Evolutionary conservation across 108 stramenopile genomes (phyloP).

Genomic region (Pinguiococcus pyrenoidosus): DNA sequence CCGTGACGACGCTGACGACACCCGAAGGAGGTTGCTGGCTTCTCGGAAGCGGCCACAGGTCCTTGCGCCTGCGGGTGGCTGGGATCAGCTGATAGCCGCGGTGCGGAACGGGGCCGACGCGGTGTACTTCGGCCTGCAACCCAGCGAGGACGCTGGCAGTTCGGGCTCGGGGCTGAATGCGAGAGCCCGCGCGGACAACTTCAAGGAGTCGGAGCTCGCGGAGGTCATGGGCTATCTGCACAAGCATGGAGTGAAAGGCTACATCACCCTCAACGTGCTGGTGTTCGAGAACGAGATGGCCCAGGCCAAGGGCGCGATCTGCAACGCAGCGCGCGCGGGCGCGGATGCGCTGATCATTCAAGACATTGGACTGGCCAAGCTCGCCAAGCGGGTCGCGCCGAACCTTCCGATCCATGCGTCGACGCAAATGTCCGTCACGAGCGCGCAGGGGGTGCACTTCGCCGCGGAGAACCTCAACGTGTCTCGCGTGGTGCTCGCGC

Average conservation of each 20-base stretch:
- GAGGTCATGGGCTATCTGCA: conserved; percentile 39
- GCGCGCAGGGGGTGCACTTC: not conserved
- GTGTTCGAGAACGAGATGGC: conserved; percentile 52
- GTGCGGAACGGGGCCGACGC: conserved; percentile 61
- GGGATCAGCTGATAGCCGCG: conserved; percentile 52
- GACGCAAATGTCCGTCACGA: too few relatives aligned
- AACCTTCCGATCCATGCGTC: too few relatives aligned
- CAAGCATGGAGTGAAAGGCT: conserved; percentile 40
- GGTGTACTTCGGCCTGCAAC: conserved; percentile 40
- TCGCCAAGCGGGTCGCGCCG: conserved; percentile 33
- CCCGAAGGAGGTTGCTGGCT: too few relatives aligned
- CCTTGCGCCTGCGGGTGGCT: conserved; percentile 61
- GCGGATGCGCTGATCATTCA: conserved; percentile 64
- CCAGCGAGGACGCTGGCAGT: too few relatives aligned
- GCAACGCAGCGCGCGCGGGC: conserved; percentile 30
- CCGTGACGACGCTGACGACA: too few relatives aligned
- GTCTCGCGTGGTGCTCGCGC: conserved; percentile 9
- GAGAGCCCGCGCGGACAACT: conserved; percentile 52
- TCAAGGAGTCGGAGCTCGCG: conserved; percentile 43
- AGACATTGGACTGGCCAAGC: conserved; percentile 43
- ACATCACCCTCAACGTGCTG: conserved; percentile 51
- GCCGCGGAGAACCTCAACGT: too few relatives aligned
- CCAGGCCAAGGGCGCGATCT: conserved; percentile 42
- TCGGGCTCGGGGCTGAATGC: conserved; percentile 54
- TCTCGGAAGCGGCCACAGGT: conserved; percentile 51